A percentile compares a stretch with the other conserved stretches of the same genome.
These are phyloP conservation scores for Chaetomium sp. DNA, from an alignment of 2,329 filamentous ascomycete species.

Conservation along the genomic window DNA sequence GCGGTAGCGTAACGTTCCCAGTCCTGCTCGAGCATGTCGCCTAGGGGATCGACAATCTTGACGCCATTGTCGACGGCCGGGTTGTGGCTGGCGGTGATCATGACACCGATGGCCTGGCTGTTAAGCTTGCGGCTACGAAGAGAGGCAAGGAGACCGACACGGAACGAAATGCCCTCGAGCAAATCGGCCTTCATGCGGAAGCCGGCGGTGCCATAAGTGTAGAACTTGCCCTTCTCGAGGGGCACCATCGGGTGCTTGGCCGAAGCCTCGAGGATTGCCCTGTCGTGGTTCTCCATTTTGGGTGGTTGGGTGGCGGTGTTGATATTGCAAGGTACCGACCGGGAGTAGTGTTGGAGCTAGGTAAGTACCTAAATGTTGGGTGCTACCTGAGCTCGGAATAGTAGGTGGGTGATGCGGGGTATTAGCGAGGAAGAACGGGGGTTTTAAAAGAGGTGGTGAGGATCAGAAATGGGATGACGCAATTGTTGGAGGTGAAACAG, in stretches of 20 bases:
- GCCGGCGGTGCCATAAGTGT: constrained; percentile 68
- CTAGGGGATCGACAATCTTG: constrained; percentile 95
- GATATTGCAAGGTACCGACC: not conserved
- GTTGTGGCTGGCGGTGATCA: constrained; percentile 95
- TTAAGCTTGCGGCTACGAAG: constrained; percentile 87
- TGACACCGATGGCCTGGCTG: constrained; percentile 90
- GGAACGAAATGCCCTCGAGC: constrained; percentile 88
- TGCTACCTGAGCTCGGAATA: not conserved
- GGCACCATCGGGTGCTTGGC: constrained; percentile 62
- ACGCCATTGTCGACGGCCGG: constrained; percentile 87
- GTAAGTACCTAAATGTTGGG: not conserved
- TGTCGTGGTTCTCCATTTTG: constrained; percentile 50
- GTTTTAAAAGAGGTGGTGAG: not conserved
- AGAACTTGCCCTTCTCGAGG: constrained; percentile 52
- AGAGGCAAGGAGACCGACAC: constrained; percentile 85
- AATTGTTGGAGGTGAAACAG: not conserved
- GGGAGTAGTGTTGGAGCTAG: not conserved
- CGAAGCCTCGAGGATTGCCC: constrained; percentile 61
- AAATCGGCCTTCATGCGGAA: constrained; percentile 74
- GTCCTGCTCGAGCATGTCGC: constrained; percentile 94
- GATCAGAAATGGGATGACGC: not conserved
- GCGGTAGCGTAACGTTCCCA: constrained; percentile 90
- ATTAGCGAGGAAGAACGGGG: not conserved
- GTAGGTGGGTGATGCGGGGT: constrained; percentile 17
- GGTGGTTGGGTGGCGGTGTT: constrained; percentile 24